Percentiles rank a stretch among this genome's conserved stretches.
phyloP scores from a whole-genome alignment of 345 rosid genomes.

The Arabis alpina region DNA sequence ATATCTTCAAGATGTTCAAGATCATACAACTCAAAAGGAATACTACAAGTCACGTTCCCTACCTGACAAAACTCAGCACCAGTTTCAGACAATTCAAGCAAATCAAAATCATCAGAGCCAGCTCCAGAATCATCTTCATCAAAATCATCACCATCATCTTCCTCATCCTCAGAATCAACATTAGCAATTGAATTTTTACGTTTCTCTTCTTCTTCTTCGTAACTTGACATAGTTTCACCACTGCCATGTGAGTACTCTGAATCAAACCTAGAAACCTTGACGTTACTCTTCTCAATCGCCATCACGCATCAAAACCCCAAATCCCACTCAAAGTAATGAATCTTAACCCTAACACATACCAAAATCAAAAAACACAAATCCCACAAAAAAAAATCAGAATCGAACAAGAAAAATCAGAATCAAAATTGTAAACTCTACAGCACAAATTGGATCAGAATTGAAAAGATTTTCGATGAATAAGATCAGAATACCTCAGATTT shows the following conservation, averaged over 20 bases:
- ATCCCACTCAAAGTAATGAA: constrained; percentile 14
- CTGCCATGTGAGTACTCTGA: constrained; percentile 82
- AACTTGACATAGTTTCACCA: constrained; percentile 72
- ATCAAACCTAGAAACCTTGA: constrained; percentile 78
- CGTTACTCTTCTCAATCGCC: constrained; percentile 97
- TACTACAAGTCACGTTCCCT: constrained; percentile 76
- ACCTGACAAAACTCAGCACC: constrained; percentile 90
- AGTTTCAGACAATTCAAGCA: constrained; percentile 89
- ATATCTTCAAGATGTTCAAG: constrained; percentile 73
- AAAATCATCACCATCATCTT: constrained; percentile 79
- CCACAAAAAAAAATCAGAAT: constrained; percentile 28
- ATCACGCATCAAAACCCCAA: constrained; percentile 44
- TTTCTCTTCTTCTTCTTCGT: constrained; percentile 58
- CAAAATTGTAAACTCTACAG: constrained; percentile 10
- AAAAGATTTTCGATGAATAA: neutral
- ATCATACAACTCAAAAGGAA: constrained; percentile 90
- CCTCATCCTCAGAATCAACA: constrained; percentile 60
- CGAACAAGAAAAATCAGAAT: constrained; percentile 1
- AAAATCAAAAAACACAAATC: constrained; percentile 14
- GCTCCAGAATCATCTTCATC: constrained; percentile 96
- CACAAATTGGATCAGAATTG: constrained; percentile 22
- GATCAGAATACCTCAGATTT: constrained; percentile 44
- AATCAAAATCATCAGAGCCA: constrained; percentile 96
- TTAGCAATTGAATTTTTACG: constrained; percentile 56
- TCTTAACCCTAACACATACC: constrained; percentile 50